These are phyloP conservation scores for Hymenoscyphus infarciens DNA, from an alignment of 2,329 filamentous ascomycete species.

Conservation along the genomic window DNA sequence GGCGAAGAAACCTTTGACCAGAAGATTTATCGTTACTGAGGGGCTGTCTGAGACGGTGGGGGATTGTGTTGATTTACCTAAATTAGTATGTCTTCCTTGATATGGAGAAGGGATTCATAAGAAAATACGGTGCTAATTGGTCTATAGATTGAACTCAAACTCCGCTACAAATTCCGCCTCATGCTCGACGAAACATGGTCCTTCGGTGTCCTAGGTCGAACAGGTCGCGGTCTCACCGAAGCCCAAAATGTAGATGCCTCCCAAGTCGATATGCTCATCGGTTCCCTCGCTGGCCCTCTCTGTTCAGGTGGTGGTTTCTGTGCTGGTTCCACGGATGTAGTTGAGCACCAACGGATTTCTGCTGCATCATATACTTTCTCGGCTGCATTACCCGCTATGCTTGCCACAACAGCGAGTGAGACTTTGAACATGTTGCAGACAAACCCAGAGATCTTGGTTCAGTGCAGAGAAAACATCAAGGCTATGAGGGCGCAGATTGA, in stretches of 20 bases:
- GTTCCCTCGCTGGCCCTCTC: constrained; percentile 83
- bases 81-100: constrained; percentile 70
- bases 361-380: constrained; percentile 94
- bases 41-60: constrained; percentile 89
- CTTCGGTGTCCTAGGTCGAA: constrained; percentile 89
- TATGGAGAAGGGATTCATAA: no score
- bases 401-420: constrained; percentile 94
- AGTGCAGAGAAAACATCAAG: constrained; percentile 81
- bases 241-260: constrained; percentile 92
- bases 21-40: constrained; percentile 94
- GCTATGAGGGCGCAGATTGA: constrained; percentile 84
- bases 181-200: constrained; percentile 98
- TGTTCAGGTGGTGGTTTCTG: constrained; percentile 96
- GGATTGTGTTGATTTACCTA: constrained; percentile 79
- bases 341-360: constrained; percentile 93
- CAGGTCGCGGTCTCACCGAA: constrained; percentile 88
- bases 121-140: no score
- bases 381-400: constrained; percentile 86
- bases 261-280: constrained; percentile 95
- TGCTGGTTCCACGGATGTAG: constrained; percentile 83
- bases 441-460: constrained; percentile 74
- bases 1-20: constrained; percentile 75
- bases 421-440: constrained; percentile 82
- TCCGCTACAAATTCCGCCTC: constrained; percentile 95
- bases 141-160: constrained; percentile 77